Base-by-base conservation (phyloP, 179 eudicot species). In the Drosera spatulata region DNA sequence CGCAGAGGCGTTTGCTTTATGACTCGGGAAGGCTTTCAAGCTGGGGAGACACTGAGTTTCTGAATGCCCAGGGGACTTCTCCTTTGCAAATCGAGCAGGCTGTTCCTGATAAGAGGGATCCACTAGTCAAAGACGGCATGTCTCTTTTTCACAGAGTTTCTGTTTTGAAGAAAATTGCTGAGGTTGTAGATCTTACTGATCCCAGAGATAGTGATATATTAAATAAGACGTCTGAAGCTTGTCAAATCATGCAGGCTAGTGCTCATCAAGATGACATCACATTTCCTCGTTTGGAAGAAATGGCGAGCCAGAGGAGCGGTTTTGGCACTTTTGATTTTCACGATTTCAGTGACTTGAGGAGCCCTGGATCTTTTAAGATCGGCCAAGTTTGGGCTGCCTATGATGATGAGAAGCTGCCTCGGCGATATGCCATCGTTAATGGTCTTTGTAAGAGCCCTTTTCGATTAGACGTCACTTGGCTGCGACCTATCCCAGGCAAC, bases 371-470 rank as follows among this genome's bases (percentile, higher is more conserved):
- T 59, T 70, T 75, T 61, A 66, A 56, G 41, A 61, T 63, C 33
- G 79, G 75, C 56, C 75, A 75, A 53, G 71, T 75, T 59, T 75
- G 79, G 79, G 79, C 75, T 50, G 72, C 75, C 33, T 70, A 56
- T 57, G 79, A 75, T 37, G 13, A 55, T 56, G 79, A 75, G 39
- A 63, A 64, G 37, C 46, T 67, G 11, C 79, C 79, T 60, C 53
- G 79, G 49, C 63, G 66, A 37, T 75, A 75, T 67, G 79, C 72
- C 53, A 66, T 66, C 7, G 56, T 75, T 15, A 63, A 60, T 51
- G 7, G 46, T 38, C 14, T 67, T 43, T 66, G 63, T 40, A 61
- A 52, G 58, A 59, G 66, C 41, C 72, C 72, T 48, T 75, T 70
- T 14, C 47, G 50, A 62, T 46, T 71, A 37, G 66, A 55, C 56